Conservation (phyloP, 192 early-diverging fungal species). For the Podila epigama region DNA sequence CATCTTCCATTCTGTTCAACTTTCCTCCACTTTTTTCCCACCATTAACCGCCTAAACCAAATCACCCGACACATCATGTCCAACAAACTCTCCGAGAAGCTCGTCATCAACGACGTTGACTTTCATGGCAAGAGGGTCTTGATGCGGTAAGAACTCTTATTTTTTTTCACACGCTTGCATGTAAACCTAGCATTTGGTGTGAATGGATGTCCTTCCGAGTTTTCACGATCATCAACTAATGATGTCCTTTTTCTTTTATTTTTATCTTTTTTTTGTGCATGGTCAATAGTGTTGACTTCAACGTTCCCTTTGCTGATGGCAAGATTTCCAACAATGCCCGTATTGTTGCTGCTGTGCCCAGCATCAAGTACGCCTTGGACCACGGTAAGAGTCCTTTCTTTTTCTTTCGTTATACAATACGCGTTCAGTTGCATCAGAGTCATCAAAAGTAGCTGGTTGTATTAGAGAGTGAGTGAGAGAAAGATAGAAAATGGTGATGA, state of each 20-base stretch:
- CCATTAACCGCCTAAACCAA: conserved; percentile 43
- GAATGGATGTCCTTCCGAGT: background rate
- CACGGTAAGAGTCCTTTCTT: conserved; percentile 59
- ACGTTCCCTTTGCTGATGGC: conserved; percentile 94
- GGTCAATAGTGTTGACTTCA: conserved; percentile 90
- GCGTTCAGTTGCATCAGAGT: too few species aligned
- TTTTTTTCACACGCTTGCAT: background rate
- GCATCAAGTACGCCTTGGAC: conserved; percentile 89
- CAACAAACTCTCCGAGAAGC: conserved; percentile 76
- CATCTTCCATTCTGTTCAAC: too few species aligned
- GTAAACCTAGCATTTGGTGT: too few species aligned
- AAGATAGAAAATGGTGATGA: too few species aligned
- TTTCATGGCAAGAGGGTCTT: conserved; percentile 88
- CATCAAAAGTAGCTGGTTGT: too few species aligned
- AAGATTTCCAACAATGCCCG: conserved; percentile 98
- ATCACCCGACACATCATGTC: conserved; percentile 59
- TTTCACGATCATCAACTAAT: background rate
- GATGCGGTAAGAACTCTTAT: conserved; percentile 70
- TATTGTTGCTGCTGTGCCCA: conserved; percentile 94
- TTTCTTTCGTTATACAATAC: background rate
- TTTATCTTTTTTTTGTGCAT: background rate
- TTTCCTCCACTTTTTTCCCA: conserved; percentile 11
- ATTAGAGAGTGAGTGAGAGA: too few species aligned
- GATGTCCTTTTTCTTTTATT: background rate
- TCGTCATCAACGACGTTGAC: conserved; percentile 87